A percentile compares a stretch with the other conserved stretches of the same genome.
Conservation (phyloP, 1,284 basidiomycete genomes). For the Anthracocystis panici-leucophaei region DNA sequence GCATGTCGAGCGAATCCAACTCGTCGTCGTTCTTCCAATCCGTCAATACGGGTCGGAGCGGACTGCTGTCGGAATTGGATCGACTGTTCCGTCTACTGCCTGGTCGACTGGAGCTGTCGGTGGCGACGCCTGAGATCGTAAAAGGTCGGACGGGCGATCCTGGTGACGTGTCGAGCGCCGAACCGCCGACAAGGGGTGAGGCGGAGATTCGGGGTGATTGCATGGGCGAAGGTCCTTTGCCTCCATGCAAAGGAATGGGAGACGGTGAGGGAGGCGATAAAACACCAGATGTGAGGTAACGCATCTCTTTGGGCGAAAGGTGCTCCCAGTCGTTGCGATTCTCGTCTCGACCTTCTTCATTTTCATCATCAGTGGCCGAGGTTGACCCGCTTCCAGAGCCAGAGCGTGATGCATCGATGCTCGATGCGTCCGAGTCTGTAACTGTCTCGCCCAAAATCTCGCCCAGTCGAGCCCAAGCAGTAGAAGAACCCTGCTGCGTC, state of each 20-base stretch:
- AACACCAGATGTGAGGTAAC: constrained; percentile 49
- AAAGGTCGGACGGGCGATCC: constrained; percentile 34
- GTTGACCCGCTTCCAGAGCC: neutral
- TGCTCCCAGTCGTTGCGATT: constrained; percentile 66
- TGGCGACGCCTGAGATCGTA: constrained; percentile 26
- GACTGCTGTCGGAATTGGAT: constrained; percentile 44
- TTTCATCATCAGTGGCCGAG: constrained; percentile 20
- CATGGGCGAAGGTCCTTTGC: constrained; percentile 38
- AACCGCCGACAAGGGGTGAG: constrained; percentile 12
- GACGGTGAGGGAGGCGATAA: constrained; percentile 41
- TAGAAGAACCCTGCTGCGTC: constrained; percentile 54
- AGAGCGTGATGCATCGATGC: constrained; percentile 18
- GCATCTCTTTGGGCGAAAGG: constrained; percentile 66
- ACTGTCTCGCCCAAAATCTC: constrained; percentile 60
- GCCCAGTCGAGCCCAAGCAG: constrained; percentile 63
- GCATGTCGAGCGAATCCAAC: constrained; percentile 36
- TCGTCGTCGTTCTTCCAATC: constrained; percentile 61
- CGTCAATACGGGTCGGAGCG: constrained; percentile 59
- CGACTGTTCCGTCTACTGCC: constrained; percentile 43
- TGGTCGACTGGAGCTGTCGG: constrained; percentile 14
- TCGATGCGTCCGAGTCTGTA: constrained; percentile 21
- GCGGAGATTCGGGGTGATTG: constrained; percentile 17
- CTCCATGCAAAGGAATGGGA: constrained; percentile 32
- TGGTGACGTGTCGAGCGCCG: constrained; percentile 35
- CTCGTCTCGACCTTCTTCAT: constrained; percentile 40